Evolutionary conservation across 371 early-diverging fungal species (phyloP), one percentile per base, ranked within the genome.

Genomic region (Syncephalastrum contaminatum): DNA sequence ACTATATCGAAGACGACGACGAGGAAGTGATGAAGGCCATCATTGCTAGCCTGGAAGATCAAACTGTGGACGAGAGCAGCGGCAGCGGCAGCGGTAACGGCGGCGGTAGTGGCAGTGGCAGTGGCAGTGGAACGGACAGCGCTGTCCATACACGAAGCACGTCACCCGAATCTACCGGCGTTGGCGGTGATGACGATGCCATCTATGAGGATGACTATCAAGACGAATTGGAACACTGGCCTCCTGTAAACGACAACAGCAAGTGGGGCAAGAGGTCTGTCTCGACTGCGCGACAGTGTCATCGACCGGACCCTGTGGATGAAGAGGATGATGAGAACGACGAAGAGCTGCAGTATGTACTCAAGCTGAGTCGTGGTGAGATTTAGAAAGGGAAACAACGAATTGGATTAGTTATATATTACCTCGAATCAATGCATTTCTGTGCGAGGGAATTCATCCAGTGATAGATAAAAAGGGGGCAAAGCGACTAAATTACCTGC

Each of bases 11-110:
- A 1, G 66, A 62, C 12, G 62, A 73, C 10, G 80, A 79, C 25
- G 74, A 79, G 39, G 80, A 63, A 1, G 47, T 79, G 21, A 48
- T 79, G 54, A 61, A 62, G 39, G 80, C 76, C 4, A 66, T 79
- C 2, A 72, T 79, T 51, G 80, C 74, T 5, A 75, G 76, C 52
- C 49, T 79, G 20, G 57, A 65, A 39, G 25, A 53, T 15, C 16
- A 18, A 12, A 43, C 12, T 25, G 25, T 27, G 48, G 16, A 22
- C 30, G 22, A n/a, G 39, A 42, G 41, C 20, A 24, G 30, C 43
- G 45, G 45, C 47, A 47, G 43, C 19, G 16, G 43, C 20, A 48
- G 30, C 24, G 27, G 36, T 21, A 44, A 3, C 15, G 53, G 48
- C 25, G n/a, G 42, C 19, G 16, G 43, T n/a, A 48, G 30, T n/a